A percentile compares a stretch with the other conserved stretches of the same genome.
Evolutionary conservation across 805 yeast genomes (phyloP).

Genomic region (Myxozyma sirexii): DNA sequence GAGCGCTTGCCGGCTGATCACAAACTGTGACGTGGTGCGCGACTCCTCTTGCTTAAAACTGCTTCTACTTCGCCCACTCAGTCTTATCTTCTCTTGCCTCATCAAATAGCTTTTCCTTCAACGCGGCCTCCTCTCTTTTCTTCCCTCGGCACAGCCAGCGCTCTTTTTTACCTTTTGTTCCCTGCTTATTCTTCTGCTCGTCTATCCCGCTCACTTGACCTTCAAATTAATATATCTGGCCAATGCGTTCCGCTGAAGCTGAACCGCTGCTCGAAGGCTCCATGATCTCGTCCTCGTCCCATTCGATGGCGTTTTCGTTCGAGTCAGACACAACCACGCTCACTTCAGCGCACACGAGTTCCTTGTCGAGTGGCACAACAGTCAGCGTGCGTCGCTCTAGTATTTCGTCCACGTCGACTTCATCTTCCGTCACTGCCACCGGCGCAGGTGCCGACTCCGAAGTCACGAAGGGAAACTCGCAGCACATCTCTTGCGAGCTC

Average conservation of each 20-base stretch:
- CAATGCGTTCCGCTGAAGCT: not conserved
- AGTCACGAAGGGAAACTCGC: not conserved
- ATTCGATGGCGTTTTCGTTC: not conserved
- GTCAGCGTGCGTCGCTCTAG: conserved; percentile 8
- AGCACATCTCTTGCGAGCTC: conserved; percentile 1
- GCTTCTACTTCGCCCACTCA: too few species aligned
- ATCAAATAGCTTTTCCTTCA: too few species aligned
- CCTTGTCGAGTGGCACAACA: conserved; percentile 4
- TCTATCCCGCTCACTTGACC: not conserved
- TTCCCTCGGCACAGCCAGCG: not conserved
- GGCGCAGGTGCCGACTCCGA: not conserved
- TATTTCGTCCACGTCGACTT: not conserved
- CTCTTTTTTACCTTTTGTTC: not conserved
- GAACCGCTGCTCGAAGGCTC: not conserved
- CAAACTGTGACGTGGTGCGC: too few species aligned
- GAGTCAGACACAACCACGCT: not conserved
- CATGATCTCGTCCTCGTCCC: not conserved
- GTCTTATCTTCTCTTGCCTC: too few species aligned
- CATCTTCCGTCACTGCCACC: not conserved
- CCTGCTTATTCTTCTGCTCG: not conserved
- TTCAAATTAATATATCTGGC: not conserved
- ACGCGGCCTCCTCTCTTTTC: not conserved
- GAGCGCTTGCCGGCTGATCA: too few species aligned
- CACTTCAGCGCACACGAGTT: conserved; percentile 3
- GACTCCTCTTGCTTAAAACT: not conserved